Evolutionary conservation across 202 grass and related monocot genomes (phyloP), one percentile per base, ranked within the genome.

Genomic region (Digitaria exilis): DNA sequence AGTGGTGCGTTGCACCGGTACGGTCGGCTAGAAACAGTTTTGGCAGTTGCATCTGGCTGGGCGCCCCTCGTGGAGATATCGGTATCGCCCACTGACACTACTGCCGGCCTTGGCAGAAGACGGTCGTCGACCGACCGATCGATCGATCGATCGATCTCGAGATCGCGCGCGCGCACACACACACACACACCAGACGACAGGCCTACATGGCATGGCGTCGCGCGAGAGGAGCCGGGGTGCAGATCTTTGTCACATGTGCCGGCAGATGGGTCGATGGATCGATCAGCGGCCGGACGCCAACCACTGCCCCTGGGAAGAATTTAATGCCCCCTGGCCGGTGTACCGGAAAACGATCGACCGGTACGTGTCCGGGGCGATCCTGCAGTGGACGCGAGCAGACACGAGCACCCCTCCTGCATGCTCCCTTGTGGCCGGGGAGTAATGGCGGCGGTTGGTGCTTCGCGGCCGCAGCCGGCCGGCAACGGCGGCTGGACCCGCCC

Each of bases 11-110:
- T n/a, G 25, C n/a, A 66, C 9, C 10, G 35, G 64, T 21, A 39
- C 9, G 25, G 14, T 39, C 37, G 15, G 9, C 16, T 30, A 16
- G 32, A 80, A 29, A 69, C 78, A 80, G 78, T 80, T 69, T 69
- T 69, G 78, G 78, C 78, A 44, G 78, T 80, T 80, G 78, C 78
- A 80, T 68, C 77, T 48, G 8, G 69, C 11, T 31, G 67, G 67
- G 8, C n/a, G 8, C 49, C 71, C 49, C 37, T 25, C 34, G 1
- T 0, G 2, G 10, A 41, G 34, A 58, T 58, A 22, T 9, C 51
- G 19, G 21, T n/a, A 48, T 29, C 69, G 28, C 16, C 6, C 15
- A 31, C 69, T 51, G 44, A 31, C 43, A 48, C 2, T 3, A 2
- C 43, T 44, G 37, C 39, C 65, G 54, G 21, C 54, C 54, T 57